Conservation (phyloP, 345 rosid species). For the Pugionium dolabratum region DNA sequence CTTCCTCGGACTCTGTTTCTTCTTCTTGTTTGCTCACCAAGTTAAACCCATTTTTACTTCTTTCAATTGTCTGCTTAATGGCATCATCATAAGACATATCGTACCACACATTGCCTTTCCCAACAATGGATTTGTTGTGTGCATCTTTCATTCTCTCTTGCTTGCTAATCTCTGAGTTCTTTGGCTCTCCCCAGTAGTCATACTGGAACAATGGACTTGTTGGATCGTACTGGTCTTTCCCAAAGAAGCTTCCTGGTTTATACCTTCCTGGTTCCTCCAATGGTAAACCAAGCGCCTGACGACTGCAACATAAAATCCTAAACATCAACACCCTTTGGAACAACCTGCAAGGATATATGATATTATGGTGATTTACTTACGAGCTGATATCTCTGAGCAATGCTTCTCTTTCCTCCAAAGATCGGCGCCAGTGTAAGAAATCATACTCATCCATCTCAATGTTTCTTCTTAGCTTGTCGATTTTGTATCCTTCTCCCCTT, state of each 20-base stretch:
- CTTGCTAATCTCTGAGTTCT: constrained; percentile 84
- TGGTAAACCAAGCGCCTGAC: constrained; percentile 84
- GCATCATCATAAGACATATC: constrained; percentile 81
- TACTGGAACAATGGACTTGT: constrained; percentile 72
- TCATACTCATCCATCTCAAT: constrained; percentile 95
- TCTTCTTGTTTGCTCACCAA: constrained; percentile 39
- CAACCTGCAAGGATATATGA: neutral
- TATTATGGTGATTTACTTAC: constrained; percentile 40
- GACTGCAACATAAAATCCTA: constrained; percentile 46
- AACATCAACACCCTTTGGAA: constrained; percentile 12
- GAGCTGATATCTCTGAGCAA: constrained; percentile 91
- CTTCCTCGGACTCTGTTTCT: constrained; percentile 37
- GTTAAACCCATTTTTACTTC: constrained; percentile 56
- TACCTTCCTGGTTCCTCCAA: constrained; percentile 94
- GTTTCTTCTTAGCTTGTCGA: constrained; percentile 67
- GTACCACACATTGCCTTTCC: constrained; percentile 78
- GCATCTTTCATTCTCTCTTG: constrained; percentile 69
- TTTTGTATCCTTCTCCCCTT: constrained; percentile 79
- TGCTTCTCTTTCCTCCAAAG: constrained; percentile 94
- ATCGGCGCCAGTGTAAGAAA: constrained; percentile 80
- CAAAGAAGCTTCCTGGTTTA: constrained; percentile 72
- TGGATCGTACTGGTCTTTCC: constrained; percentile 89
- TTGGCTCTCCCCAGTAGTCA: constrained; percentile 96
- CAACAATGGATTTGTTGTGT: constrained; percentile 83
- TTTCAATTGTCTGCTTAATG: constrained; percentile 57